A percentile compares a stretch with the other conserved stretches of the same genome.
Conservation (phyloP, 2,329 filamentous ascomycete genomes). For the Diaporthe destruens region DNA sequence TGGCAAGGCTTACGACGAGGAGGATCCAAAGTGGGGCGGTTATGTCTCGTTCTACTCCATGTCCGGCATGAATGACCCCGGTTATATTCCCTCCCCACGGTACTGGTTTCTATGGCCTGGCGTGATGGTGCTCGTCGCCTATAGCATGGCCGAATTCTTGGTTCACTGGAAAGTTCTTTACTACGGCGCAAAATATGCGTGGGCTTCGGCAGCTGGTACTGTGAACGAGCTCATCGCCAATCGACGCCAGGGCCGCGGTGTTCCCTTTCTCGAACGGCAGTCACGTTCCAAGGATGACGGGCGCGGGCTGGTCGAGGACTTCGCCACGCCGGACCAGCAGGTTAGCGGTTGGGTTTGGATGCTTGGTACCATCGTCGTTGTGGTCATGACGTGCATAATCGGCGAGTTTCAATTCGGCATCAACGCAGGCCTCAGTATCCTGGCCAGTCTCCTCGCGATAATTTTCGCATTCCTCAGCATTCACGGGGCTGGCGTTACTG, state of each 20-base stretch:
- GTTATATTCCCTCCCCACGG: slow-evolving; percentile 51
- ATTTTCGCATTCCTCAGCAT: slow-evolving; percentile 73
- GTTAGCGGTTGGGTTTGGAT: slow-evolving; percentile 68
- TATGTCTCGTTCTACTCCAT: slow-evolving; percentile 54
- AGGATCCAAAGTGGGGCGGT: slow-evolving; percentile 59
- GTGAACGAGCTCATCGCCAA: slow-evolving; percentile 53
- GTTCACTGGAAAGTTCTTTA: slow-evolving; percentile 56
- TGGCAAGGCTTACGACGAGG: slow-evolving; percentile 45
- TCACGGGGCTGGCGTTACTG: slow-evolving; percentile 69
- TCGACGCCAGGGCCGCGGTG: slow-evolving; percentile 36
- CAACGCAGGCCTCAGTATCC: slow-evolving; percentile 67
- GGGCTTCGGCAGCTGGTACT: slow-evolving; percentile 57
- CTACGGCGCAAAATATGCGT: slow-evolving; percentile 58
- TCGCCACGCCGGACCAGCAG: slow-evolving; percentile 59
- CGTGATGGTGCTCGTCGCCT: slow-evolving; percentile 57
- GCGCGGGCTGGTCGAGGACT: slow-evolving; percentile 51
- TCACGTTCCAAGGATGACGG: slow-evolving; percentile 45
- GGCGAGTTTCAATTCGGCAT: slow-evolving; percentile 66
- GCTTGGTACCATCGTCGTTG: slow-evolving; percentile 61
- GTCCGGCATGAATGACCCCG: slow-evolving; percentile 39
- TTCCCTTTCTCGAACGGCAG: slow-evolving; percentile 19
- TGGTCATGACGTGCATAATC: slow-evolving; percentile 65
- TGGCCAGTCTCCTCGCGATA: slow-evolving; percentile 69
- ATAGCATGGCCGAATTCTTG: slow-evolving; percentile 55
- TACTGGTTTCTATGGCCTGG: slow-evolving; percentile 59